Evolutionary conservation across 805 yeast species (phyloP).

Genomic region (Kluyveromyces wickerhamii): DNA sequence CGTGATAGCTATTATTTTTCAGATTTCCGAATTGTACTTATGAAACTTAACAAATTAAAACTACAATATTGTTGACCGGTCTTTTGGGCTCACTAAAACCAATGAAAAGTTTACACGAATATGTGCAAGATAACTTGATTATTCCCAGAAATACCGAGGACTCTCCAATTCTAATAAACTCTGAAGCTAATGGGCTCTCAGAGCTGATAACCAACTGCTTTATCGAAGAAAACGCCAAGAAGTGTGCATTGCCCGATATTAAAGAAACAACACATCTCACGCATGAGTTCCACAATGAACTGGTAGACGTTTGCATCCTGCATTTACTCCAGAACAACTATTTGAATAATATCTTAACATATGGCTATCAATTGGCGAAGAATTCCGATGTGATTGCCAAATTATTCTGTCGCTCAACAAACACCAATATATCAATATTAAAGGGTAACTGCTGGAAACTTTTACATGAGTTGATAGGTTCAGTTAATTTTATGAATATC

Average conservation of each 20-base stretch:
- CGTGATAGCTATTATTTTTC: too few relatives aligned
- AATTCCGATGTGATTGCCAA: slow-evolving; percentile 21
- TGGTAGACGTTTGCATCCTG: slow-evolving; percentile 36
- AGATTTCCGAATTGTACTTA: too few relatives aligned
- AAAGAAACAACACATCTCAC: slow-evolving; percentile 5
- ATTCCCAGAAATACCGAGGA: too few relatives aligned
- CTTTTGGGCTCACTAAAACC: too few relatives aligned
- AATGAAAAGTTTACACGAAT: too few relatives aligned
- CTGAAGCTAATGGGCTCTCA: not conserved
- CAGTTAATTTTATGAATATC: slow-evolving; percentile 32
- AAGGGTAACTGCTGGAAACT: slow-evolving; percentile 39
- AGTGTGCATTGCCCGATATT: not conserved
- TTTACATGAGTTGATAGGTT: slow-evolving; percentile 36
- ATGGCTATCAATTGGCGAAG: slow-evolving; percentile 37
- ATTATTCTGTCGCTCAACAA: slow-evolving; percentile 30
- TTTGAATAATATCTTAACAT: slow-evolving; percentile 32
- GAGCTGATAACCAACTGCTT: not conserved
- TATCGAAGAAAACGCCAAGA: not conserved
- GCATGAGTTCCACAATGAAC: slow-evolving; percentile 21
- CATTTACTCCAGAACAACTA: slow-evolving; percentile 24
- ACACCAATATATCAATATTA: slow-evolving; percentile 34
- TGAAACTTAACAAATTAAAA: too few relatives aligned
- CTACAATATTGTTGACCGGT: too few relatives aligned
- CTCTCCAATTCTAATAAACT: not conserved
- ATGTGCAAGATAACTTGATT: too few relatives aligned